Base-by-base conservation (phyloP, 1,284 basidiomycete species). In the Leccinum discolor region DNA sequence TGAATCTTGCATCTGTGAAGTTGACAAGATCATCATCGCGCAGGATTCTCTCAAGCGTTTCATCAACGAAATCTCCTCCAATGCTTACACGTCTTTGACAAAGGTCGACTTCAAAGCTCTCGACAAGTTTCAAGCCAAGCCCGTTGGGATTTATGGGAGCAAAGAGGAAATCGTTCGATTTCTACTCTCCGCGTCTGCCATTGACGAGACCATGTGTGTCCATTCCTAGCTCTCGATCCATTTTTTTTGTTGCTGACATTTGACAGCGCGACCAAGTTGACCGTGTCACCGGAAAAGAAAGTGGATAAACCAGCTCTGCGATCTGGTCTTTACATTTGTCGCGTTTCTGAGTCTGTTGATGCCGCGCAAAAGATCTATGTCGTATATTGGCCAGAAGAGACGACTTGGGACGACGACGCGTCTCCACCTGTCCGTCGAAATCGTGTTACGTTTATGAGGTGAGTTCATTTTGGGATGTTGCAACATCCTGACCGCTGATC, bases 361-460 rank as follows among this genome's bases (percentile, higher is more conserved):
- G 42, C 26, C 5, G 54, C 60, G 2, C 70, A 78, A 40, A 71
- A 74, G 29, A 66, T 84, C 2, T 85, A 81, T 69, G 80, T 85
- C 14, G 72, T 88, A 5, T 88, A 86, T 66, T 89, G 88, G 88
- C 87, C 88, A 0, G 85, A 89, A 71, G 81, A 85, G 16, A 79
- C 78, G 0, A 88, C 88, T 0, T 89, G 88, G 88, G 76, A 84
- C 44, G 84, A 87, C 68, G 73, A 80, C 60, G 81, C 84, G 0
- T 71, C 79, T 3, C 79, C 83, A 0, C 77, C 84, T 8, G 80
- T 86, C 4, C 72, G 78, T 14, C 78, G 83, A 4, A 89, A 88
- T 69, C 78, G 87, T 6, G 74, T 85, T 5, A 86, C 87, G 0
- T 89, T 89, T 72, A 86, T 89, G 82, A 75, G 87, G 88, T 86